A percentile compares a stretch with the other conserved stretches of the same genome.
These are phyloP conservation scores for Poronia punctata DNA, from an alignment of 495 filamentous ascomycete species.

Conservation along the genomic window DNA sequence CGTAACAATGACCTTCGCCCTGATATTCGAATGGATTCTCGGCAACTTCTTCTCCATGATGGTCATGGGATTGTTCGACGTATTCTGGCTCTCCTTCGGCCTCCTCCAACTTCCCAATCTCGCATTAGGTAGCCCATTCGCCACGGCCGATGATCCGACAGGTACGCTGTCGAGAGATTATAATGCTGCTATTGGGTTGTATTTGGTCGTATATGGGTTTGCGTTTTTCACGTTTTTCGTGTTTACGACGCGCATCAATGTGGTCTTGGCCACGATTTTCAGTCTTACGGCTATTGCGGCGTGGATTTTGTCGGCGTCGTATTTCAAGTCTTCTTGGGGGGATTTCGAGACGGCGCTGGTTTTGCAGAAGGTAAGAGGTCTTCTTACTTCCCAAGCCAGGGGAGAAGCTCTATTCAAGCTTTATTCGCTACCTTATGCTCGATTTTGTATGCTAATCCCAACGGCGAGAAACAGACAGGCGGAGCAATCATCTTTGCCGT, in stretches of 20 bases:
- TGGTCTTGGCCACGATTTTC: conserved; percentile 48
- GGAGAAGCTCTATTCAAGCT: not conserved
- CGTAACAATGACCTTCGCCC: conserved; percentile 38
- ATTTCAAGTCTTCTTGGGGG: conserved; percentile 42
- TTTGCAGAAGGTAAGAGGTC: conserved; percentile 38
- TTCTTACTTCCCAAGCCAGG: too few species aligned
- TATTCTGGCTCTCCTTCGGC: conserved; percentile 52
- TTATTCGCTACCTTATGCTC: not conserved
- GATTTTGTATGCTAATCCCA: not conserved
- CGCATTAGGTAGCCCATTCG: conserved; percentile 40
- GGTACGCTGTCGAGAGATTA: conserved; percentile 38
- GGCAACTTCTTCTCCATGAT: conserved; percentile 52
- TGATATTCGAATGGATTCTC: conserved; percentile 47
- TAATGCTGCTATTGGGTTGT: conserved; percentile 43
- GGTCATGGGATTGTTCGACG: conserved; percentile 49
- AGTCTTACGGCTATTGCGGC: conserved; percentile 39
- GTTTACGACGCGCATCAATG: conserved; percentile 49
- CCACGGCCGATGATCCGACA: conserved; percentile 35
- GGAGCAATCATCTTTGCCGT: conserved; percentile 45
- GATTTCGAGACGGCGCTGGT: conserved; percentile 35
- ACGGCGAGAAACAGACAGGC: conserved; percentile 27
- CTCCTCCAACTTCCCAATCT: conserved; percentile 46
- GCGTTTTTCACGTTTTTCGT: conserved; percentile 50
- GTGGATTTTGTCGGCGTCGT: conserved; percentile 44
- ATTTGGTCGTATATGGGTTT: too few species aligned